Evolutionary conservation across 2,329 filamentous ascomycete genomes (phyloP).

Genomic region (Xylariaceae sp.): DNA sequence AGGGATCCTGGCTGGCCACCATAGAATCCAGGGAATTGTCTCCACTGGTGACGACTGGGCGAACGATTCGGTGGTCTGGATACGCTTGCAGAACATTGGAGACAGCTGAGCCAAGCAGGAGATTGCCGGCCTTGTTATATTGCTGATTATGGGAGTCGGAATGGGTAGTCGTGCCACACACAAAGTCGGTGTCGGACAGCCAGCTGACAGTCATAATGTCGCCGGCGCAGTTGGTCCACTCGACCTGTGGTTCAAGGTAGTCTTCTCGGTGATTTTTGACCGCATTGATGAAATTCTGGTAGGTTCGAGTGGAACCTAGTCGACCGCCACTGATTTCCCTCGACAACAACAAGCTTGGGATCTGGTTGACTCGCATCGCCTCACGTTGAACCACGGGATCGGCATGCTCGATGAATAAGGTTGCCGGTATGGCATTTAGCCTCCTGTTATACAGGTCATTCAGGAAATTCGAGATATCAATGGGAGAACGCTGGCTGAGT

Average conservation of each 20-base stretch:
- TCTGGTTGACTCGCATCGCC: constrained; percentile 26
- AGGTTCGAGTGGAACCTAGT: constrained; percentile 37
- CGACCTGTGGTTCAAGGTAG: constrained; percentile 42
- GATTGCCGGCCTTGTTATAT: constrained; percentile 60
- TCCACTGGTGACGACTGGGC: constrained; percentile 47
- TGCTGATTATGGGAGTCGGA: constrained; percentile 59
- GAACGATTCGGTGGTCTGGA: constrained; percentile 51
- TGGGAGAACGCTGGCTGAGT: constrained; percentile 25
- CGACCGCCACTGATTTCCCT: constrained; percentile 45
- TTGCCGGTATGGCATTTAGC: constrained; percentile 16
- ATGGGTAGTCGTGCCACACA: constrained; percentile 59
- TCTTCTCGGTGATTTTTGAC: constrained; percentile 47
- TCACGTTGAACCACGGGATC: constrained; percentile 28
- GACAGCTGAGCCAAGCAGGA: constrained; percentile 48
- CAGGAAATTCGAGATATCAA: constrained; percentile 36
- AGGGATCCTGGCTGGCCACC: constrained; percentile 54
- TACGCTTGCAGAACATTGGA: constrained; percentile 44
- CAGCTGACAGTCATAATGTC: constrained; percentile 55
- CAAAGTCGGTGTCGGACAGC: constrained; percentile 47
- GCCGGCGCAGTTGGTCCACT: constrained; percentile 58
- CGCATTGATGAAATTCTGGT: constrained; percentile 42
- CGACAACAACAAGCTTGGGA: constrained; percentile 42
- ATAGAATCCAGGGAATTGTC: constrained; percentile 53
- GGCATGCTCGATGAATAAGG: constrained; percentile 32
- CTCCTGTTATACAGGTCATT: constrained; percentile 31